Evolutionary conservation across 257 asterid species (phyloP).

Genomic region (Scutellaria minor): DNA sequence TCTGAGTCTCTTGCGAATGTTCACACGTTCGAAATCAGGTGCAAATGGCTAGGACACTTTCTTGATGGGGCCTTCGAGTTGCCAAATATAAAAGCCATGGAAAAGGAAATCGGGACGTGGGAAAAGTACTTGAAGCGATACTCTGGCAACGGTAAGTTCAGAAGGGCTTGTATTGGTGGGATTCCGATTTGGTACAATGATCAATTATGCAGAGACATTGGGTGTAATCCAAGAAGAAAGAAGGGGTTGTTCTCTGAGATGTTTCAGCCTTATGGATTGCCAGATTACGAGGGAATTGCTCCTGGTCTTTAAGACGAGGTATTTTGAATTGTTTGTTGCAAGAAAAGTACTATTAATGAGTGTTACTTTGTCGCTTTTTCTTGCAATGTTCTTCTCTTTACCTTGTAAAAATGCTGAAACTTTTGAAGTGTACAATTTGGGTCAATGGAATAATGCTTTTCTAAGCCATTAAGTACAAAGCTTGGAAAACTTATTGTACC

Average conservation of each 20-base stretch:
- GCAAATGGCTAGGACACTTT: conserved; percentile 48
- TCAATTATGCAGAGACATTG: conserved; percentile 65
- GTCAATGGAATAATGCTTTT: no score
- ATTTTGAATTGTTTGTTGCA: no score
- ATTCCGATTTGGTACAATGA: conserved; percentile 63
- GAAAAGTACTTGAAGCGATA: conserved; percentile 47
- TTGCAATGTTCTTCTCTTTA: no score
- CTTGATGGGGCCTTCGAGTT: conserved; percentile 37
- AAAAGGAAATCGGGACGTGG: conserved; percentile 49
- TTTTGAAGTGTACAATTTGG: no score
- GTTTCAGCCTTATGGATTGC: conserved; percentile 54
- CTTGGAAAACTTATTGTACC: no score
- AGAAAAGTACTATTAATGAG: no score
- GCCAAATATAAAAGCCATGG: conserved; percentile 54
- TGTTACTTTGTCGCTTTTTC: no score
- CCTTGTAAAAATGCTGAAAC: no score
- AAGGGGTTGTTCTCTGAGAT: conserved; percentile 52
- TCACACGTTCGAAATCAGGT: conserved; percentile 49
- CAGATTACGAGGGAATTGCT: conserved; percentile 44
- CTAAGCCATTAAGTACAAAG: no score
- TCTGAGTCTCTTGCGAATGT: conserved; percentile 57
- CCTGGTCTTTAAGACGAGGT: background rate
- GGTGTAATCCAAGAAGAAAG: conserved; percentile 63
- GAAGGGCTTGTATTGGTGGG: conserved; percentile 55
- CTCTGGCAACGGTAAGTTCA: conserved; percentile 37